These are phyloP conservation scores for Hortaea sp. DNA, from an alignment of 2,329 filamentous ascomycete genomes.

Conservation along the genomic window DNA sequence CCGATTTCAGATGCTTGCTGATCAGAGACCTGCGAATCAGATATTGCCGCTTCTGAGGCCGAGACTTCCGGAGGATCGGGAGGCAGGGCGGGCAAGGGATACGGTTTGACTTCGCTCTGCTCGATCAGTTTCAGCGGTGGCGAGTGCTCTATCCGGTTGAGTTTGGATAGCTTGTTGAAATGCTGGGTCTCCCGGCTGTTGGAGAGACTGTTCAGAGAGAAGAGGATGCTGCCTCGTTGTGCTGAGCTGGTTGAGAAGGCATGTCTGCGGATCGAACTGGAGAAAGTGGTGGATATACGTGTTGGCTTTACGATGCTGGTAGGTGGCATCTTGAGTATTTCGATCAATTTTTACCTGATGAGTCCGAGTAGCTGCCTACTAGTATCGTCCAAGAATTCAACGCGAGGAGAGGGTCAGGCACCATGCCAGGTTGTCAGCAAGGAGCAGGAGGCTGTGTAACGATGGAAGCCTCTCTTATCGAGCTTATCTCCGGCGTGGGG, in stretches of 20 bases:
- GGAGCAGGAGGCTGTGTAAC: no score
- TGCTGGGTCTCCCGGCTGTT: slow-evolving; percentile 24
- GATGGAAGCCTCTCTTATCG: no score
- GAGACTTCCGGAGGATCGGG: background rate
- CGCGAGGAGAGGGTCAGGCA: no score
- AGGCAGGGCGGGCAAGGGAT: slow-evolving; percentile 7
- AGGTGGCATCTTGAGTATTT: no score
- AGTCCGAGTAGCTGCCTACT: no score
- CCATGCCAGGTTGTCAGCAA: no score
- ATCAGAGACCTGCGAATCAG: slow-evolving; percentile 8
- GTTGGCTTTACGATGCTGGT: no score
- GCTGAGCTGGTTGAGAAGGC: slow-evolving; percentile 12
- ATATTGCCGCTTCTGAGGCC: background rate
- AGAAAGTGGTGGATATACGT: background rate
- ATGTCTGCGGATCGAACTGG: slow-evolving; percentile 1
- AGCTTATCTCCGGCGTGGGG: no score
- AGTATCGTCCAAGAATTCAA: no score
- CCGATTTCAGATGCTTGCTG: slow-evolving; percentile 11
- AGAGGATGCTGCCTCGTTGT: slow-evolving; percentile 14
- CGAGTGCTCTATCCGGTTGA: slow-evolving; percentile 21
- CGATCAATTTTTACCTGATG: no score
- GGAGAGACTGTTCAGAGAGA: slow-evolving; percentile 19
- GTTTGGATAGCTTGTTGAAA: slow-evolving; percentile 21
- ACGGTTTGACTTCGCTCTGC: slow-evolving; percentile 20
- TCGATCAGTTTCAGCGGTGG: slow-evolving; percentile 22